These are phyloP conservation scores for Neurospora pannonica DNA, from an alignment of 495 filamentous ascomycete genomes.

Conservation along the genomic window DNA sequence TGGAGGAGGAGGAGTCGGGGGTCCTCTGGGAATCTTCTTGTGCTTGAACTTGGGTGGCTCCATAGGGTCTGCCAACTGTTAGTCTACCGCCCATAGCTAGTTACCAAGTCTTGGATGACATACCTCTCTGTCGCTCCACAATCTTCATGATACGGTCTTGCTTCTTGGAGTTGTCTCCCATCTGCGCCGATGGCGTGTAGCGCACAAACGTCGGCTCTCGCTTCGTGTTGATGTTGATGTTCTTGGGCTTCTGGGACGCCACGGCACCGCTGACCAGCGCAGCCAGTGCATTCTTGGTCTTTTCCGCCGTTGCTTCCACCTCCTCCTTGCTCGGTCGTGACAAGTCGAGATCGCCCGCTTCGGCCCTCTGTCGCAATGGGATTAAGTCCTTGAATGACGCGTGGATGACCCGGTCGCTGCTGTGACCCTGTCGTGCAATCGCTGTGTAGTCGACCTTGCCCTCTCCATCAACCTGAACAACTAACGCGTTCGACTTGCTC, in stretches of 20 bases:
- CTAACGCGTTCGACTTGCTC: slow-evolving; percentile 73
- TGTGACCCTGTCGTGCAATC: slow-evolving; percentile 85
- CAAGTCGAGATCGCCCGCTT: slow-evolving; percentile 87
- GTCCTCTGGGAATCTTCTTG: slow-evolving; percentile 94
- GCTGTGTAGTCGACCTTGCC: slow-evolving; percentile 96
- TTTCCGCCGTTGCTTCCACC: slow-evolving; percentile 70
- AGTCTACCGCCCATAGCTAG: not conserved
- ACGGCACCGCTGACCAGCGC: slow-evolving; percentile 76
- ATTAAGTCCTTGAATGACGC: slow-evolving; percentile 96
- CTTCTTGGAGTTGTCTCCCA: slow-evolving; percentile 81
- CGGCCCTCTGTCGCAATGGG: slow-evolving; percentile 83
- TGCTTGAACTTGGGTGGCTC: slow-evolving; percentile 98
- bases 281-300: slow-evolving; percentile 76
- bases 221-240: slow-evolving; percentile 64
- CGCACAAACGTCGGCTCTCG: slow-evolving; percentile 88
- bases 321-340: slow-evolving; percentile 79
- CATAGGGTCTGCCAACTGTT: slow-evolving; percentile 62
- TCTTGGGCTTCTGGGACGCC: slow-evolving; percentile 91
- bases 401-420: slow-evolving; percentile 76
- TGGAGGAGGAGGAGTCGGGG: slow-evolving; percentile 84
- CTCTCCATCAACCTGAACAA: slow-evolving; percentile 80
- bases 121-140: slow-evolving; percentile 69
- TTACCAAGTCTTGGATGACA: not conserved
- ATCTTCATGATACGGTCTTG: slow-evolving; percentile 98
- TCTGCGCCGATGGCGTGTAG: slow-evolving; percentile 93